A percentile compares a stretch with the other conserved stretches of the same genome.
Evolutionary conservation across 2,329 filamentous ascomycete genomes (phyloP).

Genomic region (Fusarium sp.): DNA sequence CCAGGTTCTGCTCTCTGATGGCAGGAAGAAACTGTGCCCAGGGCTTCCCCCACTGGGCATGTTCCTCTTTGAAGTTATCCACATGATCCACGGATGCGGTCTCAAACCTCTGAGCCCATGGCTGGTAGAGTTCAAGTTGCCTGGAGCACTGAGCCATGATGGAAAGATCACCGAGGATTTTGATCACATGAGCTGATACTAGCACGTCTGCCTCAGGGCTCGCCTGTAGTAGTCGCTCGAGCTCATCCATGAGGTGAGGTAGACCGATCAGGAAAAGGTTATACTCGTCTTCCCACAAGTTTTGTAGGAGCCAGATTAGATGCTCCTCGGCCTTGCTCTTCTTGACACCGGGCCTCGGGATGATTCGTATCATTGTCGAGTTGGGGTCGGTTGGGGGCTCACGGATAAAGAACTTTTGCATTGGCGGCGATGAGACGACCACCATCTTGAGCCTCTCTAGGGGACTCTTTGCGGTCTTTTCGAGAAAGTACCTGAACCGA

Average conservation of each 20-base stretch:
- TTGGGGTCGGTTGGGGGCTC: slow-evolving; percentile 35
- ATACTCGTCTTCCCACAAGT: slow-evolving; percentile 49
- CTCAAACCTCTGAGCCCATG: slow-evolving; percentile 56
- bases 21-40: slow-evolving; percentile 28
- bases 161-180: slow-evolving; percentile 54
- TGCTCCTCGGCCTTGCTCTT: slow-evolving; percentile 36
- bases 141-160: slow-evolving; percentile 54
- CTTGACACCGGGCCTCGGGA: slow-evolving; percentile 26
- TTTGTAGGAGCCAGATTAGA: slow-evolving; percentile 50
- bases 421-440: slow-evolving; percentile 51
- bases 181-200: slow-evolving; percentile 50
- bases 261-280: slow-evolving; percentile 47
- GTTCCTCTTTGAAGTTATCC: slow-evolving; percentile 43
- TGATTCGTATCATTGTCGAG: slow-evolving; percentile 38
- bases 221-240: slow-evolving; percentile 54
- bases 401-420: slow-evolving; percentile 49
- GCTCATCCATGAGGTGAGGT: slow-evolving; percentile 55
- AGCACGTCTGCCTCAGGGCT: slow-evolving; percentile 49
- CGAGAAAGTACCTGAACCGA: slow-evolving; percentile 50
- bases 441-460: slow-evolving; percentile 37
- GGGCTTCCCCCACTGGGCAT: slow-evolving; percentile 9
- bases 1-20: slow-evolving; percentile 24
- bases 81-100: slow-evolving; percentile 34
- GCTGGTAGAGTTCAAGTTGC: slow-evolving; percentile 57
- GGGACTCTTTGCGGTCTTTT: slow-evolving; percentile 45